Conservation (phyloP, 495 filamentous ascomycete species). For the Annulohypoxylon stygium region DNA sequence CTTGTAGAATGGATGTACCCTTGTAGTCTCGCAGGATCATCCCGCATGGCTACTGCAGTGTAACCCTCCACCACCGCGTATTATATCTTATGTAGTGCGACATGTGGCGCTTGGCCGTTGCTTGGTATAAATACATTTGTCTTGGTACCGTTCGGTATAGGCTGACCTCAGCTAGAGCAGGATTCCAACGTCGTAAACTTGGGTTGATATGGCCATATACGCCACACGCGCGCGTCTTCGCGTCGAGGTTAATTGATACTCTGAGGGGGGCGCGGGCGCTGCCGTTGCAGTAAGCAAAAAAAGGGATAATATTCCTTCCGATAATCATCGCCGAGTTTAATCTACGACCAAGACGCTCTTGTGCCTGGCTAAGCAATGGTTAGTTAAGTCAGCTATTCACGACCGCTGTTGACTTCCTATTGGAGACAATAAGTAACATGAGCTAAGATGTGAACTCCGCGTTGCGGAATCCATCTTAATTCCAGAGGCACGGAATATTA, state of each 20-base stretch:
- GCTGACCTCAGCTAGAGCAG: not conserved
- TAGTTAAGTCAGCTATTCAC: not conserved
- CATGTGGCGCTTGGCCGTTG: not conserved
- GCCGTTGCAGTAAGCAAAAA: slow-evolving; percentile 12
- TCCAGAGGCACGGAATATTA: not conserved
- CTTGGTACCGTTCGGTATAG: not conserved
- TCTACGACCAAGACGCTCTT: not conserved
- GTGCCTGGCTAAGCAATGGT: not conserved
- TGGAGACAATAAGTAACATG: not conserved
- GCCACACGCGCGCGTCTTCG: not conserved
- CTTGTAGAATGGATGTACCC: not conserved
- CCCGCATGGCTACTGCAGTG: not conserved
- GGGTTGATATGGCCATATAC: not conserved
- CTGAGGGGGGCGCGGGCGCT: not conserved
- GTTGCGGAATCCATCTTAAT: not conserved
- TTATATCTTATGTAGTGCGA: not conserved
- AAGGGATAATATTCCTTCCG: not conserved
- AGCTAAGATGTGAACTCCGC: not conserved
- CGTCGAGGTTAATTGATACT: not conserved
- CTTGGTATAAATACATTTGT: not conserved
- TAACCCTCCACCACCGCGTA: not conserved
- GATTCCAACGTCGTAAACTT: not conserved
- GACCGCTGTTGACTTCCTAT: slow-evolving; percentile 10
- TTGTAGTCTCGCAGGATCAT: not conserved
- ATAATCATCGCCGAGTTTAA: not conserved